A percentile compares a stretch with the other conserved stretches of the same genome.
phyloP scores from a whole-genome alignment of 2,329 filamentous ascomycete genomes.

The Penicillium aurantiogriseum region DNA sequence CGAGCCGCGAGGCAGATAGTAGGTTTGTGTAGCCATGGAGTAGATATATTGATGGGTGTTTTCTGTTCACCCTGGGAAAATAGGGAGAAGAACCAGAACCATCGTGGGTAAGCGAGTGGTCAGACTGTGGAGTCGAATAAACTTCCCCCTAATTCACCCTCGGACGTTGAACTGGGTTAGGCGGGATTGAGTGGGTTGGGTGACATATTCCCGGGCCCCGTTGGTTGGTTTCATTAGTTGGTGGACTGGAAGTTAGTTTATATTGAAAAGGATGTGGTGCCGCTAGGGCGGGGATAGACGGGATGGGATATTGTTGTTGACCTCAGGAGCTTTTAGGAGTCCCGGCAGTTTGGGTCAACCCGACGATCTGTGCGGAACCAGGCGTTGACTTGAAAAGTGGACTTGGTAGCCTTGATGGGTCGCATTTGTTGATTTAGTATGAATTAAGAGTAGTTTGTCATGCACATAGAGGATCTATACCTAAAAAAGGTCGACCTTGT shows the following conservation, averaged over 20 bases:
- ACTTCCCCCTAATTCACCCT: neutral
- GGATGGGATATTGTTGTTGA: neutral
- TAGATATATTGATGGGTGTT: neutral
- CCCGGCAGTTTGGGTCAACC: neutral
- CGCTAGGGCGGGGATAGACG: neutral
- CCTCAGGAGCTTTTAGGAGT: neutral
- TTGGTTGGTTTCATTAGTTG: neutral
- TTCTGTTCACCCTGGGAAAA: neutral
- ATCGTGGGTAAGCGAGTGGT: neutral
- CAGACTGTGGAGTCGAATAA: neutral
- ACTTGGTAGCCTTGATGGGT: neutral
- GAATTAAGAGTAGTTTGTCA: neutral
- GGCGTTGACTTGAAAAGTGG: neutral
- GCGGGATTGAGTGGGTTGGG: neutral
- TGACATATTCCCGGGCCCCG: neutral
- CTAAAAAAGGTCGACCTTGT: neutral
- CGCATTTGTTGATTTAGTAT: neutral
- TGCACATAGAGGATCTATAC: neutral
- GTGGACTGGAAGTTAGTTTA: neutral
- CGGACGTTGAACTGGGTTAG: neutral
- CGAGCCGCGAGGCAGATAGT: conserved; percentile 15
- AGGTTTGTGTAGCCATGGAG: neutral
- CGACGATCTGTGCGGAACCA: neutral
- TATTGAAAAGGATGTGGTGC: neutral
- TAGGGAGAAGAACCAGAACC: neutral